Percentiles rank a stretch among this genome's conserved stretches.
Evolutionary conservation across 495 filamentous ascomycete species (phyloP).

Genomic region (Schizothecium vesticola): DNA sequence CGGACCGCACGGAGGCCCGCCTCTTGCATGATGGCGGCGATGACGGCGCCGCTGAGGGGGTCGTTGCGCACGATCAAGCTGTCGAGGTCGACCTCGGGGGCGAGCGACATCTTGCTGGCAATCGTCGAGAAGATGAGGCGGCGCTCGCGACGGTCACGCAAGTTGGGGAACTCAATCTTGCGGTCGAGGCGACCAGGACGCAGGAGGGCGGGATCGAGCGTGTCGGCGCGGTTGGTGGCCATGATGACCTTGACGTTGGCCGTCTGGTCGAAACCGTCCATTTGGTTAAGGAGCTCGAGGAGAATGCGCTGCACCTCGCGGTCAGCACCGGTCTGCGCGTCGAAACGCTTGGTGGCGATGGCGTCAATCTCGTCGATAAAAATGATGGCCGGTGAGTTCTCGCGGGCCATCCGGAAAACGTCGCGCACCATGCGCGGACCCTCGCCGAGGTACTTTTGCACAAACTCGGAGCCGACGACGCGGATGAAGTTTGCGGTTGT

Average conservation of each 20-base stretch:
- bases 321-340: constrained; percentile 95
- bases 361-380: constrained; percentile 99
- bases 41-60: constrained; percentile 88
- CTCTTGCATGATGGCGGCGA: constrained; percentile 99
- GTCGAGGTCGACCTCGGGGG: constrained; percentile 93
- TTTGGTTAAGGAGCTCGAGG: constrained; percentile 95
- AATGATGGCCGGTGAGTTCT: constrained; percentile 97
- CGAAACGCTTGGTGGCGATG: constrained; percentile 97
- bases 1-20: constrained; percentile 90
- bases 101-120: constrained; percentile 90
- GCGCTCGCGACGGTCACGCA: constrained; percentile 87
- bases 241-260: constrained; percentile 99
- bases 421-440: constrained; percentile 98
- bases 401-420: constrained; percentile 97
- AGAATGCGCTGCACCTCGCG: constrained; percentile 97
- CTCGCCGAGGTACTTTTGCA: constrained; percentile 97
- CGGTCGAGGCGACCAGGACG: constrained; percentile 92
- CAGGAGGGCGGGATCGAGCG: constrained; percentile 87
- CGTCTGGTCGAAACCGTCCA: constrained; percentile 99
- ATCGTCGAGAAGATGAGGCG: constrained; percentile 96
- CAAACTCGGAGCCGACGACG: constrained; percentile 95
- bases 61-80: constrained; percentile 94
- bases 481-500: constrained; percentile 98
- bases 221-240: constrained; percentile 98
- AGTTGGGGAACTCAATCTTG: constrained; percentile 95